Conservation (phyloP, 2,329 filamentous ascomycete species). For the Fusarium anthophilum region DNA sequence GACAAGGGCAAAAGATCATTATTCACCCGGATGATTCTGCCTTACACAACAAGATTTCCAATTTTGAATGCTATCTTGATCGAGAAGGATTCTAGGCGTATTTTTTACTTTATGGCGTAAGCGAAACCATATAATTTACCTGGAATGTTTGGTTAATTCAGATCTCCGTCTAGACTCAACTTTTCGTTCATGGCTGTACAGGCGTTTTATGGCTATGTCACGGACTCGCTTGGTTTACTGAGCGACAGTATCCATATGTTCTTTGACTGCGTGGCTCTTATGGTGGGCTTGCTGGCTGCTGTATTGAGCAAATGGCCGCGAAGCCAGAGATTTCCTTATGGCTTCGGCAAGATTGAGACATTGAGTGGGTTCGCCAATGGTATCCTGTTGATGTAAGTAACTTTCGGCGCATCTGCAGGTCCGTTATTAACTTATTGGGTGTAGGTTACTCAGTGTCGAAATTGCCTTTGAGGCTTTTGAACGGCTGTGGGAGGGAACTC, state of each 20-base stretch:
- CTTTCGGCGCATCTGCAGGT: neutral
- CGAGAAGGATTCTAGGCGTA: constrained; percentile 91
- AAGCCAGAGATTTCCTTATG: constrained; percentile 88
- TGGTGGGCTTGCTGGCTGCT: constrained; percentile 88
- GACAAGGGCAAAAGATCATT: constrained; percentile 65
- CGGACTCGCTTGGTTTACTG: constrained; percentile 91
- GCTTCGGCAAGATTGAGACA: constrained; percentile 96
- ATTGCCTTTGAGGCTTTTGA: constrained; percentile 96
- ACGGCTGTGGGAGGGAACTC: constrained; percentile 81
- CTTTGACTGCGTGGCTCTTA: constrained; percentile 93
- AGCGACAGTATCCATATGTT: constrained; percentile 99
- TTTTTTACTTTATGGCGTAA: constrained; percentile 96
- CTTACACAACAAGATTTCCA: constrained; percentile 74
- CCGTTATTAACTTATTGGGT: constrained; percentile 15
- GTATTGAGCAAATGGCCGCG: constrained; percentile 98
- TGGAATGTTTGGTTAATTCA: constrained; percentile 27
- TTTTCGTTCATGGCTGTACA: constrained; percentile 95
- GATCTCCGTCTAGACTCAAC: constrained; percentile 72
- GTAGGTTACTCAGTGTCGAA: constrained; percentile 88
- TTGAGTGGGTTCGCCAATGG: constrained; percentile 97
- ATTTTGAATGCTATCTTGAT: constrained; percentile 85
- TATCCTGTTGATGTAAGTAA: constrained; percentile 83
- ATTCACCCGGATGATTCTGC: constrained; percentile 78
- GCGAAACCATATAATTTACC: constrained; percentile 41
- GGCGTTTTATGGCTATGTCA: constrained; percentile 91